Evolutionary conservation across 169 alveolate genomes (phyloP), one percentile per base, ranked within the genome.

Genomic region (Eimeria brunetti): DNA sequence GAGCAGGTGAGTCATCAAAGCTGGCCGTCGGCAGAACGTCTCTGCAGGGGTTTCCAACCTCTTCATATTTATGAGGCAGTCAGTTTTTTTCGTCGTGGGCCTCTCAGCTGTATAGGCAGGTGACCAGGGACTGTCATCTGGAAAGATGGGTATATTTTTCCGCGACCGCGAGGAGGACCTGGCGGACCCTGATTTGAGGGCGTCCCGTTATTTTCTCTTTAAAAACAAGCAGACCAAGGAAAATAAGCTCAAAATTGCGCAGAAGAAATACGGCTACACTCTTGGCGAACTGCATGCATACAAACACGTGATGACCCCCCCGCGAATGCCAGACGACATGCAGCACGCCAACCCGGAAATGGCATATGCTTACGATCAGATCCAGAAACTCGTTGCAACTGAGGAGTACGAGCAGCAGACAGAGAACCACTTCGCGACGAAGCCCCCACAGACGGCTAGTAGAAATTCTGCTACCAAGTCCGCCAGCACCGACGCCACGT

Each of bases 211-310:
- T 49, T 86, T 86, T 30, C 51, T 86, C 18, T 86, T 86, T 71
- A 86, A 60, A 41, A 86, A 86, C 44, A 86, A 86, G 27, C 92
- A 86, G 53, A 60, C 92, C 18, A 46, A 30, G 81, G 81, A 86
- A 62, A 86, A 86, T 62, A 86, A 86, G 83, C 92, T 86, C 51
- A 86, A 62, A 62, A 33, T 33, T 44, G 92, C 92, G 46, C 81
- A 86, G 53, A 86, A 86, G 53, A 86, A 86, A 22, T 86, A 86
- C 80, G 92, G 92, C 49, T 86, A 86, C 92, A 86, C 92, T 24
- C 53, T 86, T 8, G 92, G 81, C n/a, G 92, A 86, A 22, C 92
- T 86, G 51, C 92, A 86, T 86, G 92, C 92, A 30, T 86, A 86
- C 49, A 86, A 62, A 30, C 92, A 86, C 44, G 16, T 86, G 81